These are phyloP conservation scores for Lumnitzera littorea DNA, from an alignment of 345 rosid species.

Conservation along the genomic window DNA sequence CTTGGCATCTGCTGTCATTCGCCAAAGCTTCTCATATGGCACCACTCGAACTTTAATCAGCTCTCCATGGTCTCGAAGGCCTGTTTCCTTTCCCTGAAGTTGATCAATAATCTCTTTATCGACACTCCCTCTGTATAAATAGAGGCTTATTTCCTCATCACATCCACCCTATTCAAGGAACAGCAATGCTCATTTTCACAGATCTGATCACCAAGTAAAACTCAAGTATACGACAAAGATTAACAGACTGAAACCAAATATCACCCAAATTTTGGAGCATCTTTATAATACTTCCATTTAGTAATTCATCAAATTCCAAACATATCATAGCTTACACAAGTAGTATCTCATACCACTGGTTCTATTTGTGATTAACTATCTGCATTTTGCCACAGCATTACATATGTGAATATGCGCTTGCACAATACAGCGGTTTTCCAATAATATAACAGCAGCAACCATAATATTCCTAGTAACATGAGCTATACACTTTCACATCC, in stretches of 20 bases:
- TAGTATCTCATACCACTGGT: not conserved
- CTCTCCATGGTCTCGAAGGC: conserved; percentile 69
- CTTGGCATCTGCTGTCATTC: conserved; percentile 64
- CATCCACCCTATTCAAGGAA: conserved; percentile 67
- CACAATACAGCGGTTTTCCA: no score
- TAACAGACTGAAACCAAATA: no score
- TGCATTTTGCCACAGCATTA: no score
- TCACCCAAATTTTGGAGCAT: no score
- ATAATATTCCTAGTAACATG: no score
- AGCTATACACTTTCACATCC: no score
- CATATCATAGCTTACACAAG: not conserved
- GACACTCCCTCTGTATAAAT: conserved; percentile 58
- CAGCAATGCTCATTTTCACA: not conserved
- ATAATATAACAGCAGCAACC: no score
- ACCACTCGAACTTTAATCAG: conserved; percentile 64
- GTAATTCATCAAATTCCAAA: not conserved
- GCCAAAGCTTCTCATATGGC: conserved; percentile 71
- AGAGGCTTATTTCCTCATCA: conserved; percentile 80
- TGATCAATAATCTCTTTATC: conserved; percentile 44
- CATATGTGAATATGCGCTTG: no score
- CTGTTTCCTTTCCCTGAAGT: conserved; percentile 80
- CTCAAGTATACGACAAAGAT: not conserved
- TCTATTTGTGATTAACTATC: no score
- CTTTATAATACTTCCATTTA: not conserved
- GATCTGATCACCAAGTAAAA: not conserved